These are phyloP conservation scores for Salicornia ramosissima DNA, from an alignment of 148 eudicot species.

Conservation along the genomic window DNA sequence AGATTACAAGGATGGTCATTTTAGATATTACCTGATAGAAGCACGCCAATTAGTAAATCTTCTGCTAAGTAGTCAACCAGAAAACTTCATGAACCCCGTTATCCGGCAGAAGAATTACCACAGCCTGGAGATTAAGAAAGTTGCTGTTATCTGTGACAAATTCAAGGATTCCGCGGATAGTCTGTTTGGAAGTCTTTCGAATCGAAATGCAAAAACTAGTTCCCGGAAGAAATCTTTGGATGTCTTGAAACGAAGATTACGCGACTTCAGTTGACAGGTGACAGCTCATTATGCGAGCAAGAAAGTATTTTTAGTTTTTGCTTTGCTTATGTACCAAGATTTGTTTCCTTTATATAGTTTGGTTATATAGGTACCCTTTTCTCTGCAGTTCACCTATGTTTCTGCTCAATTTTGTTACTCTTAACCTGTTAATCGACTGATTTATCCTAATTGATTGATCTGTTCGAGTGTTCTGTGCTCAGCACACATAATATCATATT, in stretches of 20 bases:
- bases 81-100: constrained; percentile 93
- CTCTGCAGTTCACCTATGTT: constrained; percentile 8
- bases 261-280: constrained; percentile 56
- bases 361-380: constrained; percentile 21
- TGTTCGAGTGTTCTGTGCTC: no score
- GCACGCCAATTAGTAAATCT: constrained; percentile 77
- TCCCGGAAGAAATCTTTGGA: constrained; percentile 83
- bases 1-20: constrained; percentile 66
- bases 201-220: constrained; percentile 67
- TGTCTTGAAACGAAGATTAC: constrained; percentile 62
- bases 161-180: constrained; percentile 83
- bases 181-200: constrained; percentile 88
- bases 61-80: constrained; percentile 80
- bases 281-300: constrained; percentile 24
- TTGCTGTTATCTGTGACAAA: constrained; percentile 77
- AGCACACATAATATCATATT: no score
- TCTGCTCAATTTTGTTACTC: constrained; percentile 2
- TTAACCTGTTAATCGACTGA: constrained; percentile 12
- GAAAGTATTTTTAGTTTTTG: background rate
- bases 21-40: constrained; percentile 65
- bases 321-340: constrained; percentile 15
- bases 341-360: constrained; percentile 13
- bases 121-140: constrained; percentile 70
- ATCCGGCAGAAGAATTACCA: constrained; percentile 72
- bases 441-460: constrained; percentile 9